A percentile compares a stretch with the other conserved stretches of the same genome.
Conservation (phyloP, 2,329 filamentous ascomycete genomes). For the Nothopassalora personata region DNA sequence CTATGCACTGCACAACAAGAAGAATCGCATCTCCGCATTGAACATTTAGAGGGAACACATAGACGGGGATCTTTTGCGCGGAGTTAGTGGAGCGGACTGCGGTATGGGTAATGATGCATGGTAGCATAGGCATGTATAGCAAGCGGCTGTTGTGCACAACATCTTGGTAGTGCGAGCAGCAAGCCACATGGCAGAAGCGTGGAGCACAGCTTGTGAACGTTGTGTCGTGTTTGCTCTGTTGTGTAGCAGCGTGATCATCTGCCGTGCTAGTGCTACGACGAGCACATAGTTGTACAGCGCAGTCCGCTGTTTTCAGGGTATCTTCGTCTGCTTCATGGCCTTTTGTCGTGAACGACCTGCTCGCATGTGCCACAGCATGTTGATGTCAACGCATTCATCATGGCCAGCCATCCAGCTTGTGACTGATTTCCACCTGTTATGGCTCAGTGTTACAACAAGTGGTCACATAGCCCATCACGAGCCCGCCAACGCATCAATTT, state of each 20-base stretch:
- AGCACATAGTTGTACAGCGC: background rate
- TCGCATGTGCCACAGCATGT: background rate
- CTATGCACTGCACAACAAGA: background rate
- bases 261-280: background rate
- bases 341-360: background rate
- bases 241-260: constrained; percentile 8
- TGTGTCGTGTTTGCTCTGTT: constrained; percentile 5
- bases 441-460: background rate
- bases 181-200: constrained; percentile 8
- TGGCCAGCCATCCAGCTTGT: background rate
- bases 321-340: background rate
- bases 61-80: background rate
- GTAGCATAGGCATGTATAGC: background rate
- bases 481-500: constrained; percentile 37
- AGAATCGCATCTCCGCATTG: background rate
- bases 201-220: constrained; percentile 6
- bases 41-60: background rate
- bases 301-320: background rate
- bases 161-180: background rate
- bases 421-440: background rate
- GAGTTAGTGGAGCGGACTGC: background rate
- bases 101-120: background rate
- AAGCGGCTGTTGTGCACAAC: background rate
- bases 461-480: constrained; percentile 1
- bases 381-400: background rate